These are phyloP conservation scores for Dentipellis sp. DNA, from an alignment of 768 basidiomycete genomes.

Conservation along the genomic window DNA sequence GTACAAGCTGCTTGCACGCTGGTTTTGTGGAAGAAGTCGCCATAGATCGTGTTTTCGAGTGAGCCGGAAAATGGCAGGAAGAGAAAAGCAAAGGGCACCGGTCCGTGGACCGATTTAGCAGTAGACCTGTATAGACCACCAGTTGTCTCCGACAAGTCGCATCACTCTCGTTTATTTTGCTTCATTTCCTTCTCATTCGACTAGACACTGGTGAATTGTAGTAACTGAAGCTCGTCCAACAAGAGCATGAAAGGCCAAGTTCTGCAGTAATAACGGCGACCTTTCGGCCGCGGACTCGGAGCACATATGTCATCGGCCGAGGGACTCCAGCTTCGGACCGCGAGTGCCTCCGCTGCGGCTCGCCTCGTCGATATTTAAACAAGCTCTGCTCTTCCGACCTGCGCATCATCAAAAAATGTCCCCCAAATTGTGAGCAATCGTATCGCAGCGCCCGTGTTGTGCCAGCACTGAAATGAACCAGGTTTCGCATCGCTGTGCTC, in stretches of 20 bases:
- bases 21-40: constrained; percentile 20
- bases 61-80: background rate
- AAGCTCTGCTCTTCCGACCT: too few species aligned
- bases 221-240: too few species aligned
- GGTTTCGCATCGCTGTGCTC: constrained; percentile 83
- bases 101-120: background rate
- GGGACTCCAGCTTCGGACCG: too few species aligned
- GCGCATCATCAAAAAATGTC: constrained; percentile 1
- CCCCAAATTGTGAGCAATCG: constrained; percentile 15
- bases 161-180: background rate
- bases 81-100: constrained; percentile 1
- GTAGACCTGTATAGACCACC: background rate
- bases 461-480: constrained; percentile 19
- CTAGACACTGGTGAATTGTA: too few species aligned
- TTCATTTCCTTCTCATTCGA: too few species aligned
- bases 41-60: constrained; percentile 5
- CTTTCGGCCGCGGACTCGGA: background rate
- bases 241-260: too few species aligned
- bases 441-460: background rate
- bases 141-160: background rate
- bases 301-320: constrained; percentile 1
- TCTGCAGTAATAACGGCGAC: too few species aligned
- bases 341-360: too few species aligned
- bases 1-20: constrained; percentile 70
- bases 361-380: too few species aligned